Base-by-base conservation (phyloP, 2,329 filamentous ascomycete genomes). In the Xylaria hypoxylon region DNA sequence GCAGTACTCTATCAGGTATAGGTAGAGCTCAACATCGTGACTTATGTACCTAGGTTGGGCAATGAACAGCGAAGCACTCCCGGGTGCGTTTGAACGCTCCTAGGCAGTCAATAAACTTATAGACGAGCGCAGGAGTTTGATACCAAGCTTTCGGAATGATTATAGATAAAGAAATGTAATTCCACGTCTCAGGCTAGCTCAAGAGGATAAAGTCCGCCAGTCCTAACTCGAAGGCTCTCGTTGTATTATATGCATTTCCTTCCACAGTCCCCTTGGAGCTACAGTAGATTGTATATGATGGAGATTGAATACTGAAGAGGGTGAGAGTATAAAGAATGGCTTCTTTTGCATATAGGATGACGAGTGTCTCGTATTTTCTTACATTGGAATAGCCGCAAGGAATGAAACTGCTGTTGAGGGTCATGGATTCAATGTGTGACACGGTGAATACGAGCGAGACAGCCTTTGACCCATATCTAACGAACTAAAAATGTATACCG, bases 11-110 rank as follows among this genome's bases (percentile, higher is more conserved):
- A n/a, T n/a, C n/a, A n/a, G n/a, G n/a, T n/a, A n/a, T n/a, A n/a
- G n/a, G n/a, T n/a, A n/a, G n/a, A n/a, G n/a, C n/a, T n/a, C n/a
- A n/a, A n/a, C n/a, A n/a, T n/a, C n/a, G n/a, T n/a, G n/a, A n/a
- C n/a, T n/a, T n/a, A n/a, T n/a, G n/a, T n/a, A n/a, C n/a, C n/a
- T n/a, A n/a, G n/a, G n/a, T n/a, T n/a, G 72, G 6, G 62, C 67
- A 7, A 71, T 74, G 69, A 62, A 72, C 35, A 69, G 60, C 33
- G 68, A 74, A 52, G 65, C 63, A 13, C 35, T 70, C 26, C 57
- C 73, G 7, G 71, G 71, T 31, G 33, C 51, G 2, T 19, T 71
- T 6, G 56, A 61, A 15, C 11, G 22, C 4, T 53, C 65, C 17
- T 73, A 66, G 66, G 33, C 24, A 17, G 44, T 58, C 15, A 15